Conservation (phyloP, 441 rosid species). For the Corymbia calophylla region DNA sequence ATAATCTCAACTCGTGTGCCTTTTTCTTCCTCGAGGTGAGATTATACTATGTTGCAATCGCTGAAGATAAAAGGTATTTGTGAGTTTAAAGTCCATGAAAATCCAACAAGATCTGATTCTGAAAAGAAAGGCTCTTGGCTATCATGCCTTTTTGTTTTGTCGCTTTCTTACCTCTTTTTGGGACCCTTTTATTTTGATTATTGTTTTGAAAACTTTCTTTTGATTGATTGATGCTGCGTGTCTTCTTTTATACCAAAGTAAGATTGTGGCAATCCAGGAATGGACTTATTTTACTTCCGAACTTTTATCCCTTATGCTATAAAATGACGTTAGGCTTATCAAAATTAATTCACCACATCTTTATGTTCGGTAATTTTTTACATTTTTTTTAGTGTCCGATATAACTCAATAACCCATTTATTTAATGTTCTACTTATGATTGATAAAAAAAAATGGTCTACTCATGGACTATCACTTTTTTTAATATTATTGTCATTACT, state of each 20-base stretch:
- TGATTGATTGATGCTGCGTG: background rate
- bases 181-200: background rate
- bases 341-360: background rate
- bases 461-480: background rate
- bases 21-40: background rate
- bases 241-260: background rate
- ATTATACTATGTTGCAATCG: background rate
- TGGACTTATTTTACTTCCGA: background rate
- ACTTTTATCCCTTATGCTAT: background rate
- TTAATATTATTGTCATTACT: background rate
- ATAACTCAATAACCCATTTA: background rate
- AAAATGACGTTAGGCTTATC: background rate
- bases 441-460: background rate
- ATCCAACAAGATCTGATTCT: background rate
- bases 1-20: background rate
- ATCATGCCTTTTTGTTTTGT: background rate
- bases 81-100: background rate
- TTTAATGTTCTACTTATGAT: background rate
- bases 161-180: background rate
- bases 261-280: background rate
- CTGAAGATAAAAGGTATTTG: background rate
- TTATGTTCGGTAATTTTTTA: background rate
- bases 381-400: background rate
- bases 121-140: background rate
- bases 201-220: background rate